These are phyloP conservation scores for Tribonema minus DNA, from an alignment of 108 stramenopile species.

Conservation along the genomic window DNA sequence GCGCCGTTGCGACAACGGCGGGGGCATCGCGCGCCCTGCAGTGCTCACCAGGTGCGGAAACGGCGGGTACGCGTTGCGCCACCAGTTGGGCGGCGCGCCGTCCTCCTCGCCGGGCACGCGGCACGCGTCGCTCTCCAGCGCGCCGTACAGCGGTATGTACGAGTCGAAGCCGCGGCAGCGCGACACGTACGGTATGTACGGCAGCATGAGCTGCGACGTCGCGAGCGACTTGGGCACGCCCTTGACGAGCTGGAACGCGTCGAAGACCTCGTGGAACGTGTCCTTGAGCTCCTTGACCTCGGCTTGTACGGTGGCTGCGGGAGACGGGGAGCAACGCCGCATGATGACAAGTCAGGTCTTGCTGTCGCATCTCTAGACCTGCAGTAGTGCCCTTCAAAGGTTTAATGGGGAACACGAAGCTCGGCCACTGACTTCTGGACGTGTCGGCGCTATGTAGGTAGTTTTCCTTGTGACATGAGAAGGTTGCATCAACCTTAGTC, in stretches of 20 bases:
- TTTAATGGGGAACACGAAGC: too few species aligned
- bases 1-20: neutral
- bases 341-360: neutral
- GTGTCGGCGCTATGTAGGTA: too few species aligned
- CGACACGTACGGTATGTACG: constrained; percentile 75
- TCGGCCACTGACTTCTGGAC: too few species aligned
- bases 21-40: neutral
- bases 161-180: constrained; percentile 74
- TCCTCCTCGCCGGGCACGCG: constrained; percentile 32
- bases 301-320: constrained; percentile 4
- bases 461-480: too few species aligned
- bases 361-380: neutral
- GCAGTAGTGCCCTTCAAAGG: neutral
- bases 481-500: too few species aligned
- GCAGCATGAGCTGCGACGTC: constrained; percentile 58
- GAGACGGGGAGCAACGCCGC: neutral
- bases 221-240: constrained; percentile 32
- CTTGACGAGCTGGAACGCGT: constrained; percentile 39
- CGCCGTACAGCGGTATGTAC: constrained; percentile 41
- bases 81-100: constrained; percentile 25
- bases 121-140: constrained; percentile 25
- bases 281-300: constrained; percentile 62
- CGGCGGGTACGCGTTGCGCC: constrained; percentile 58
- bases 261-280: constrained; percentile 67
- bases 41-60: constrained; percentile 52